These are phyloP conservation scores for Colletotrichum lindemuthianum DNA, from an alignment of 2,329 filamentous ascomycete genomes.

Conservation along the genomic window DNA sequence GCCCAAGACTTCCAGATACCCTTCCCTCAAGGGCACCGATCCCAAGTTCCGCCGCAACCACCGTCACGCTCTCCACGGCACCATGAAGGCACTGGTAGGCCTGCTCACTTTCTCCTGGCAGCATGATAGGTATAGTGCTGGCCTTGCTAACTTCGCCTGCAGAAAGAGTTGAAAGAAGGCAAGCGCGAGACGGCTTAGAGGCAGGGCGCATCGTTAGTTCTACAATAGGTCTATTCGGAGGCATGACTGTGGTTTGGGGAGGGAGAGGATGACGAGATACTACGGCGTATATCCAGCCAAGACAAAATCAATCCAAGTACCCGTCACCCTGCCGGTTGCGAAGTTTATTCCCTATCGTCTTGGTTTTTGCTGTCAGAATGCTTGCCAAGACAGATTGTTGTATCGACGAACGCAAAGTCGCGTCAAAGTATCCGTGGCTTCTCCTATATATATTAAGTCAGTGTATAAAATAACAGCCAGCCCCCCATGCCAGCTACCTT, in stretches of 20 bases:
- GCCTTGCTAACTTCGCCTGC: constrained; percentile 49
- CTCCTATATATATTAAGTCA: too few relatives aligned
- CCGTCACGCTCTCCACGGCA: constrained; percentile 99
- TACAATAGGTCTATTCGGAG: constrained; percentile 26
- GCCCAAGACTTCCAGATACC: constrained; percentile 99
- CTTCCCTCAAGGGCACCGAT: constrained; percentile 97
- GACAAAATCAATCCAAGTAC: too few relatives aligned
- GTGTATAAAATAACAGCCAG: too few relatives aligned
- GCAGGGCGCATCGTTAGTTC: constrained; percentile 1
- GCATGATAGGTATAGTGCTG: background rate
- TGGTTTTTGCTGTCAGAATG: too few relatives aligned
- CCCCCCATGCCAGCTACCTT: too few relatives aligned
- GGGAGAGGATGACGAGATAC: too few relatives aligned
- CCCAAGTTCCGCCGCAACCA: constrained; percentile 99
- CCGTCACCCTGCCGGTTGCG: too few relatives aligned
- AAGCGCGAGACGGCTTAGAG: constrained; percentile 86
- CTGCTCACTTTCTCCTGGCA: constrained; percentile 47
- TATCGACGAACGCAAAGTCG: too few relatives aligned
- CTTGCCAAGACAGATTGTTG: too few relatives aligned
- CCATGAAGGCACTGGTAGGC: constrained; percentile 96
- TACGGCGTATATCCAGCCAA: too few relatives aligned
- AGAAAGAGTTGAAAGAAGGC: constrained; percentile 99
- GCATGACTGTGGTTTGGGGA: constrained; percentile 12
- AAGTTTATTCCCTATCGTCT: too few relatives aligned
- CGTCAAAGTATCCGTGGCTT: too few relatives aligned